phyloP scores from a whole-genome alignment of 1,284 basidiomycete genomes.

The Coriolopsis trogii region DNA sequence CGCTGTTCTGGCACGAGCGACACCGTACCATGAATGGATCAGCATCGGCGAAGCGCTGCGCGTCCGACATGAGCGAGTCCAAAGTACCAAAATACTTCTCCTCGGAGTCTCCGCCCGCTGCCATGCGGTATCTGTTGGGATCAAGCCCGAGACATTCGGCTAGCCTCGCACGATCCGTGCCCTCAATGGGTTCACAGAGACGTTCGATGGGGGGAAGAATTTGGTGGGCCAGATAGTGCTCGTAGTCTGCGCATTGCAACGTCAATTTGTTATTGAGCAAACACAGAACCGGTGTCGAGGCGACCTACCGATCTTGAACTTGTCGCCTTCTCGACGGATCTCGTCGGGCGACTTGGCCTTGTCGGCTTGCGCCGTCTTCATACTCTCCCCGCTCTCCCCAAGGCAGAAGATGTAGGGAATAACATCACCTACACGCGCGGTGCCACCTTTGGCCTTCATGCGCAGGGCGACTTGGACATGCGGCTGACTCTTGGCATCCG shows the following conservation, averaged over 20 bases:
- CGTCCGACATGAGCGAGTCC: constrained; percentile 90
- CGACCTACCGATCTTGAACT: constrained; percentile 73
- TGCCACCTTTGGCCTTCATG: constrained; percentile 85
- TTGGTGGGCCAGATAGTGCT: constrained; percentile 91
- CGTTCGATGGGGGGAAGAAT: constrained; percentile 95
- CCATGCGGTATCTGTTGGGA: constrained; percentile 71
- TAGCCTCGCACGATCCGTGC: constrained; percentile 88
- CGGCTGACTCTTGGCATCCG: constrained; percentile 92
- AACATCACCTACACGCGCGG: constrained; percentile 88
- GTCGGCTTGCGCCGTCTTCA: constrained; percentile 86
- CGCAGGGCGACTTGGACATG: constrained; percentile 96
- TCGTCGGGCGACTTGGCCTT: constrained; percentile 95
- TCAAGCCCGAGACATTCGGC: constrained; percentile 96
- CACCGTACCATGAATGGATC: constrained; percentile 76
- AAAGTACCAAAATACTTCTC: constrained; percentile 81
- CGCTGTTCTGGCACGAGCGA: constrained; percentile 65
- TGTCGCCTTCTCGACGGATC: constrained; percentile 68
- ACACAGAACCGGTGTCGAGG: too few species aligned
- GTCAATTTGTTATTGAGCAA: neutral
- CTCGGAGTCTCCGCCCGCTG: constrained; percentile 47
- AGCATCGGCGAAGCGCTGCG: constrained; percentile 82
- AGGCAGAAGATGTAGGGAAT: constrained; percentile 96
- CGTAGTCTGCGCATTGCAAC: constrained; percentile 64
- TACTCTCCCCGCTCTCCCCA: constrained; percentile 70
- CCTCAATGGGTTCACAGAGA: constrained; percentile 95